Evolutionary conservation across 257 asterid species (phyloP).

Genomic region (Solanum pimpinellifolium): DNA sequence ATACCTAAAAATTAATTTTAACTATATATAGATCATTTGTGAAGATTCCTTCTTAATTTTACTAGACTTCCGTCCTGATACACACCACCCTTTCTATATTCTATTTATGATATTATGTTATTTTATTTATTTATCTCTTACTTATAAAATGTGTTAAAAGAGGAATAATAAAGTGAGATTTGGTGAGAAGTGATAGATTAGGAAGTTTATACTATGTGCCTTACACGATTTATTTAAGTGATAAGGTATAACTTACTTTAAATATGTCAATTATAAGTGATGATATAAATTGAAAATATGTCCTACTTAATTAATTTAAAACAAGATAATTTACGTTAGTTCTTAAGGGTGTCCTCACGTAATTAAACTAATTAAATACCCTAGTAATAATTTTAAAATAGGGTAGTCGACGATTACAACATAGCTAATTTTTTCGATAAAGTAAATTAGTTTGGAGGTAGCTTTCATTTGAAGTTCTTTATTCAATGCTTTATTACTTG

Average conservation of each 20-base stretch:
- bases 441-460: not conserved
- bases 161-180: constrained; percentile 15
- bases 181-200: constrained; percentile 49
- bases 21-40: not conserved
- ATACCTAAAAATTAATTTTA: too few relatives aligned
- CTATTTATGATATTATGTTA: not conserved
- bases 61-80: fast-evolving
- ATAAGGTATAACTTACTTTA: not conserved
- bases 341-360: not conserved
- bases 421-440: not conserved
- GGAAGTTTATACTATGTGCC: constrained; percentile 13
- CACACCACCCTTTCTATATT: not conserved
- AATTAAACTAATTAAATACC: not conserved
- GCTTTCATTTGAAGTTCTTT: not conserved
- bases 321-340: not conserved
- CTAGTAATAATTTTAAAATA: not conserved
- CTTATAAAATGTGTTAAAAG: not conserved
- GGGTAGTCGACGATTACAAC: not conserved
- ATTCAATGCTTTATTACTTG: not conserved
- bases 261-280: not conserved
- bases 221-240: constrained; percentile 1
- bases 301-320: not conserved
- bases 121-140: not conserved
- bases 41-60: not conserved
- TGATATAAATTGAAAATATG: not conserved